These are phyloP conservation scores for Datisca glomerata DNA, from an alignment of 306 rosid species.

Conservation along the genomic window DNA sequence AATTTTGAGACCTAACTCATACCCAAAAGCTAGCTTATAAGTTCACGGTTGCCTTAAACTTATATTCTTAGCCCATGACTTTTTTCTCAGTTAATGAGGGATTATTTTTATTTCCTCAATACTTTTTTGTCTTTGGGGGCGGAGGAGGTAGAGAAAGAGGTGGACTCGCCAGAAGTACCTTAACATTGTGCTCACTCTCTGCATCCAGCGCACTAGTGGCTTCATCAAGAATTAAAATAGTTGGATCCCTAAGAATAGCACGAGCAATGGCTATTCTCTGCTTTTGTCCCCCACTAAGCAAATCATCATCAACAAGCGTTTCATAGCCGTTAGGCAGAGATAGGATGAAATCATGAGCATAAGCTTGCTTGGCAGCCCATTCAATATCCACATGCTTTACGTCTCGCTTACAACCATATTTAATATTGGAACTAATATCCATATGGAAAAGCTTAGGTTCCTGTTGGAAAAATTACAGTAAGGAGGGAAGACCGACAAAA, in stretches of 20 bases:
- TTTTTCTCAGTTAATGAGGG: too few species aligned
- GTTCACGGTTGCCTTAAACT: too few species aligned
- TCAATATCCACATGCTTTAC: slow-evolving; percentile 59
- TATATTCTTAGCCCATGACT: too few species aligned
- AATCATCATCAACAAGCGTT: slow-evolving; percentile 85
- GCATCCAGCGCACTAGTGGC: slow-evolving; percentile 98
- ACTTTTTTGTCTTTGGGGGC: not conserved
- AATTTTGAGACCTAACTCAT: too few species aligned
- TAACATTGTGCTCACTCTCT: slow-evolving; percentile 86
- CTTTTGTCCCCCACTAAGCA: slow-evolving; percentile 95
- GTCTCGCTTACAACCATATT: slow-evolving; percentile 68
- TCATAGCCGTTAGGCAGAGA: slow-evolving; percentile 76
- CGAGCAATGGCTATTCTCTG: slow-evolving; percentile 95
- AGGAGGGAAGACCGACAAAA: slow-evolving; percentile 7
- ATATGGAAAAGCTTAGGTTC: slow-evolving; percentile 85
- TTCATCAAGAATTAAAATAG: slow-evolving; percentile 87
- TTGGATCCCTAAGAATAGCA: slow-evolving; percentile 89
- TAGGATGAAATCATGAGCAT: slow-evolving; percentile 77
- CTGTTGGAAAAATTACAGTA: slow-evolving; percentile 27
- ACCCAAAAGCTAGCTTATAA: too few species aligned
- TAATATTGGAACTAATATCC: slow-evolving; percentile 82
- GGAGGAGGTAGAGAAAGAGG: slow-evolving; percentile 6
- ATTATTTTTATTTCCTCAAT: slow-evolving; percentile 4
- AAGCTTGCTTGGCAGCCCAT: slow-evolving; percentile 97
- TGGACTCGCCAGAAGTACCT: slow-evolving; percentile 32